Conservation (phyloP, 2,329 filamentous ascomycete species). For the Fusarium sp. region DNA sequence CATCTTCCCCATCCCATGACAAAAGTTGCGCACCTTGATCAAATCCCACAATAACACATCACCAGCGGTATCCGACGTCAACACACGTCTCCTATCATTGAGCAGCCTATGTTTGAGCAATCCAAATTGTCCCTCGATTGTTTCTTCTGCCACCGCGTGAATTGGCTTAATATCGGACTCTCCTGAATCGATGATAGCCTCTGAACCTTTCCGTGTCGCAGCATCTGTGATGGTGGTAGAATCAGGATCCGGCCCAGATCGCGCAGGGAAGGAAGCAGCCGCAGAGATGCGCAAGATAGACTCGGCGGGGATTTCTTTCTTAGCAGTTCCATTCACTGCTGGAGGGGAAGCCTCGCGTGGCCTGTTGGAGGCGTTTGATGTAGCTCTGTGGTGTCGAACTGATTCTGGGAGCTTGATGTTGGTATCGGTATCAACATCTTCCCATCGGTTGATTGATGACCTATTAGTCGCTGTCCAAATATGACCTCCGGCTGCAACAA, state of each 20-base stretch:
- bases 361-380: constrained; percentile 58
- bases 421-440: constrained; percentile 81
- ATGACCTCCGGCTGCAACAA: constrained; percentile 76
- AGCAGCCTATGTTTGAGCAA: constrained; percentile 92
- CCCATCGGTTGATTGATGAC: constrained; percentile 93
- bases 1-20: too few species aligned
- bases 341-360: constrained; percentile 50
- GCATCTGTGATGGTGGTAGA: constrained; percentile 61
- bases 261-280: constrained; percentile 78
- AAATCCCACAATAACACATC: constrained; percentile 97
- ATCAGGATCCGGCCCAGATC: constrained; percentile 66
- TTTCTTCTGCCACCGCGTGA: constrained; percentile 77
- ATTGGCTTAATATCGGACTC: constrained; percentile 66
- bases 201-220: constrained; percentile 55
- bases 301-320: constrained; percentile 78
- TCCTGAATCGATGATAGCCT: constrained; percentile 45
- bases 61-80: constrained; percentile 94
- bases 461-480: constrained; percentile 92
- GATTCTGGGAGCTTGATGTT: constrained; percentile 74
- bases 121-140: constrained; percentile 94
- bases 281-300: constrained; percentile 87
- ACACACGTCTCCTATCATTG: constrained; percentile 87
- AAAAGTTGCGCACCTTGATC: constrained; percentile 71
- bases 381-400: constrained; percentile 61
- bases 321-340: constrained; percentile 52